Conservation (phyloP, 768 basidiomycete species). For the Leccinum longicurvipes region DNA sequence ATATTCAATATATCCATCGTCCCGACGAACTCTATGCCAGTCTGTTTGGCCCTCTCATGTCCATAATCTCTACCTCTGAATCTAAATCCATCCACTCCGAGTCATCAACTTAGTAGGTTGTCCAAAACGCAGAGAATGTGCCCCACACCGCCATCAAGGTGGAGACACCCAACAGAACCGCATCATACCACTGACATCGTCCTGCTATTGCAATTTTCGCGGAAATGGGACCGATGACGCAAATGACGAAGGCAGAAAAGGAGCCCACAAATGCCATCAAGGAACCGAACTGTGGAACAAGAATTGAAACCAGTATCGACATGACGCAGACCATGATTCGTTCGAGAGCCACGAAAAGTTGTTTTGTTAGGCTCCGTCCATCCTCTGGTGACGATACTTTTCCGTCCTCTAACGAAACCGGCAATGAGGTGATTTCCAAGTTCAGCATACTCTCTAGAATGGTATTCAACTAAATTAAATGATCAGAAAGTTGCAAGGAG, state of each 20-base stretch:
- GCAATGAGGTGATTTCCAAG: slow-evolving; percentile 44
- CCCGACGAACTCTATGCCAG: background rate
- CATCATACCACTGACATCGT: slow-evolving; percentile 50
- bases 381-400: slow-evolving; percentile 14
- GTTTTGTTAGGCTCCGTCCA: slow-evolving; percentile 29
- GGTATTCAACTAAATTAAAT: slow-evolving; percentile 60
- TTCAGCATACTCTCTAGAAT: slow-evolving; percentile 79
- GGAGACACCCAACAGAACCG: slow-evolving; percentile 47
- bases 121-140: slow-evolving; percentile 60
- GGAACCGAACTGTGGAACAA: slow-evolving; percentile 75
- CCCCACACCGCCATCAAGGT: slow-evolving; percentile 75
- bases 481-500: background rate
- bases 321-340: slow-evolving; percentile 55
- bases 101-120: slow-evolving; percentile 20
- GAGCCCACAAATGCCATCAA: slow-evolving; percentile 90
- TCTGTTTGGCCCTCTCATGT: background rate
- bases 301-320: slow-evolving; percentile 67
- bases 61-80: background rate
- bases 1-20: background rate
- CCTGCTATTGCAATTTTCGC: slow-evolving; percentile 63
- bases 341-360: slow-evolving; percentile 47
- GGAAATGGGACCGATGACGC: slow-evolving; percentile 72
- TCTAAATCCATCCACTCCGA: background rate
- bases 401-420: slow-evolving; percentile 25
- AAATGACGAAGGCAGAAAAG: slow-evolving; percentile 77